Conservation (phyloP, 148 eudicot species). For the Heliosperma pusillum region DNA sequence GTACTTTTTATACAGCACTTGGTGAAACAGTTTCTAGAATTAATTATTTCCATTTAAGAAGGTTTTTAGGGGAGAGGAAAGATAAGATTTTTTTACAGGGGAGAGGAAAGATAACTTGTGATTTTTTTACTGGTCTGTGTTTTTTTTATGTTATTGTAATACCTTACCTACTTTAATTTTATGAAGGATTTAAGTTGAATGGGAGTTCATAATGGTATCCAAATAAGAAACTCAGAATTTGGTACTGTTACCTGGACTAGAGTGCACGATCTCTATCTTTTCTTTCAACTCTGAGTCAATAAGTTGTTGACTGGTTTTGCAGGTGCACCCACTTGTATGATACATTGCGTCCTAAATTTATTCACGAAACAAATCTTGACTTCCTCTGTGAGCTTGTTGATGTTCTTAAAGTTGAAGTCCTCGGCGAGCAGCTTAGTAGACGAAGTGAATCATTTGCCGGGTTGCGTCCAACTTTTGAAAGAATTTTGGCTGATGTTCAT, state of each 20-base stretch:
- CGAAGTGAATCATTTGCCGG: constrained; percentile 89
- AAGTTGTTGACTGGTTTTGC: constrained; percentile 32
- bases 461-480: constrained; percentile 83
- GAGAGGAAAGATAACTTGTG: no score
- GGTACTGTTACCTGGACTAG: neutral
- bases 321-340: constrained; percentile 98
- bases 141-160: no score
- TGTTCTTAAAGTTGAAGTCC: constrained; percentile 88
- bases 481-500: constrained; percentile 89
- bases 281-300: constrained; percentile 12
- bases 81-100: no score
- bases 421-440: constrained; percentile 80
- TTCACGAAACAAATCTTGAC: constrained; percentile 93
- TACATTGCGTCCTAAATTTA: constrained; percentile 91
- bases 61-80: no score
- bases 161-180: no score
- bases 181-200: neutral
- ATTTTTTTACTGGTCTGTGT: no score
- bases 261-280: neutral
- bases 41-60: no score
- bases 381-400: constrained; percentile 92
- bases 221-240: neutral
- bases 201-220: neutral
- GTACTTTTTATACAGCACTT: no score
- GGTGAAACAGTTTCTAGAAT: no score